A percentile compares a stretch with the other conserved stretches of the same genome.
Evolutionary conservation across 768 basidiomycete genomes (phyloP).

Genomic region (Tylopilus subfusipes): DNA sequence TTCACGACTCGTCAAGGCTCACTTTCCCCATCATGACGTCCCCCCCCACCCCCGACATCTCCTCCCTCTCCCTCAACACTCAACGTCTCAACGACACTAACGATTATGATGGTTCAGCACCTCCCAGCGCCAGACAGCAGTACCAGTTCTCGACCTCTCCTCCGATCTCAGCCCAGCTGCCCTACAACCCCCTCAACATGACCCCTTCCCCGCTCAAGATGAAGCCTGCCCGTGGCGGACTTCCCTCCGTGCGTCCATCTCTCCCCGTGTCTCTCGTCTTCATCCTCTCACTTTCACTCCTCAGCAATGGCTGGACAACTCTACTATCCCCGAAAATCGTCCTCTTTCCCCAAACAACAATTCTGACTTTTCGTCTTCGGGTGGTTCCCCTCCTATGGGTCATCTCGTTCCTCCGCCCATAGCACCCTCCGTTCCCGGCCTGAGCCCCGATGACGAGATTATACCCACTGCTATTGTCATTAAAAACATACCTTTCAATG

Average conservation of each 20-base stretch:
- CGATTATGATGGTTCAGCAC: slow-evolving; percentile 68
- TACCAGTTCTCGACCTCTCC: slow-evolving; percentile 70
- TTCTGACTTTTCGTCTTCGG: slow-evolving; percentile 85
- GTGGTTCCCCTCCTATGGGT: slow-evolving; percentile 69
- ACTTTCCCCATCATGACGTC: slow-evolving; percentile 64
- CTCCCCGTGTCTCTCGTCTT: slow-evolving; percentile 17
- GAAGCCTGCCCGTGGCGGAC: slow-evolving; percentile 62
- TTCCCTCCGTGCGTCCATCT: slow-evolving; percentile 62
- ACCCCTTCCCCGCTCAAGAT: slow-evolving; percentile 71
- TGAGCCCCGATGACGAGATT: slow-evolving; percentile 76
- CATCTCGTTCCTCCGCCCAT: slow-evolving; percentile 43
- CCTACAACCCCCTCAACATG: slow-evolving; percentile 51
- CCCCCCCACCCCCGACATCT: slow-evolving; percentile 74
- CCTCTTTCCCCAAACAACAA: slow-evolving; percentile 83
- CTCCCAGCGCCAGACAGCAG: slow-evolving; percentile 49
- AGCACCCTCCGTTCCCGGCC: slow-evolving; percentile 48
- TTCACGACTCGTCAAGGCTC: slow-evolving; percentile 31
- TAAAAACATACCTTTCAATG: slow-evolving; percentile 99
- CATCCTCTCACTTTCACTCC: slow-evolving; percentile 22
- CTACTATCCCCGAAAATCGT: slow-evolving; percentile 59
- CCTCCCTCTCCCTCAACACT: slow-evolving; percentile 67
- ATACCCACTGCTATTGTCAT: slow-evolving; percentile 99
- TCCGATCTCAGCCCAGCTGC: slow-evolving; percentile 51
- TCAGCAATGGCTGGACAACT: slow-evolving; percentile 86
- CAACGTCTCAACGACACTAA: slow-evolving; percentile 84